Evolutionary conservation across 169 alveolate genomes (phyloP).

Genomic region (Plasmodium gaboni): DNA sequence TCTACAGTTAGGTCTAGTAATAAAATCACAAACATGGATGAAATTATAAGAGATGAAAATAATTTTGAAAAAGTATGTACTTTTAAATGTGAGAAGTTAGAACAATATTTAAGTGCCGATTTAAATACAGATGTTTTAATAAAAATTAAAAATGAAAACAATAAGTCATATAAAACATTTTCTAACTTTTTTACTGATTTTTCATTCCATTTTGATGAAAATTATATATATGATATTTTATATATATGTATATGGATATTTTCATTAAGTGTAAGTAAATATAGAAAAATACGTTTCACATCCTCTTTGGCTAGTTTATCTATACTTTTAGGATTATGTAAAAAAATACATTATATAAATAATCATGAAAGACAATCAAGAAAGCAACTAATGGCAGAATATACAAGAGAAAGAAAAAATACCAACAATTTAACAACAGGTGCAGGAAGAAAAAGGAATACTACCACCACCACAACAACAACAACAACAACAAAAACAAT

Average conservation of each 20-base stretch:
- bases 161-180: slow-evolving; percentile 69
- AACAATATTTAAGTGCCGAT: slow-evolving; percentile 47
- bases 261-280: slow-evolving; percentile 70
- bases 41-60: slow-evolving; percentile 67
- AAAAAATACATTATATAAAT: slow-evolving; percentile 65
- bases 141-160: slow-evolving; percentile 71
- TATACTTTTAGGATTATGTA: slow-evolving; percentile 64
- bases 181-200: slow-evolving; percentile 58
- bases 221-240: slow-evolving; percentile 60
- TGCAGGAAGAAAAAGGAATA: slow-evolving; percentile 4
- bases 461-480: neutral
- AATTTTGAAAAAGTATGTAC: slow-evolving; percentile 71
- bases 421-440: slow-evolving; percentile 2
- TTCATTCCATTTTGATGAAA: slow-evolving; percentile 74
- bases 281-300: slow-evolving; percentile 67
- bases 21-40: slow-evolving; percentile 57
- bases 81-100: slow-evolving; percentile 75
- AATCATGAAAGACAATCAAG: slow-evolving; percentile 72
- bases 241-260: slow-evolving; percentile 74
- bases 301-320: slow-evolving; percentile 72
- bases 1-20: slow-evolving; percentile 52
- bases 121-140: slow-evolving; percentile 60
- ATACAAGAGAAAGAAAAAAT: slow-evolving; percentile 49
- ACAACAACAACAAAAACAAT: neutral
- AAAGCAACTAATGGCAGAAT: slow-evolving; percentile 63